Evolutionary conservation across 177 flowering plant genomes (phyloP), one percentile per base, ranked within the genome.

Genomic region (Tripterygium wilfordii): DNA sequence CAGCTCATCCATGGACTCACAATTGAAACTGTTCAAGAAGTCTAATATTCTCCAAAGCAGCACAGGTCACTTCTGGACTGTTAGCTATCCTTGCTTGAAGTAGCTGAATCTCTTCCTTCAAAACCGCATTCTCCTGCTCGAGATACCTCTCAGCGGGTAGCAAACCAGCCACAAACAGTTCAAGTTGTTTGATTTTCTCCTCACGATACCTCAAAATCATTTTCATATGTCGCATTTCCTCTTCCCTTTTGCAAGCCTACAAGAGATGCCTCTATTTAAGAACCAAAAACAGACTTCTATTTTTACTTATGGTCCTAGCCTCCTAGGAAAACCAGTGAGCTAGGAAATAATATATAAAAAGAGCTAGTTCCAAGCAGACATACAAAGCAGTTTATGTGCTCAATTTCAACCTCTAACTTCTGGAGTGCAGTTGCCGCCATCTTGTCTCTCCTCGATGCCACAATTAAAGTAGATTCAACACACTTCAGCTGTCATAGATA

Each of bases 401-500:
- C 82, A 48, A 80, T 67, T 66, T 82, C 94, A 62, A 79, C 79
- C 58, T 85, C 68, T 28, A 80, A 58, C 54, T 61, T 70, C 53
- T 48, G 65, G 19, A 62, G 36, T 29, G 64, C 63, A 36, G 45
- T 50, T 56, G 80, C 86, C 18, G 80, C 72, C 68, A 61, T 54
- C 63, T 82, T 78, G 60, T 85, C 96, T 54, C 91, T 77, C 57
- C 86, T 77, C 36, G 77, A 30, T 13, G 94, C 70, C 56, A 85
- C 82, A 60, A 42, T 53, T 47, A 85, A 59, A 28, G 61, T 61
- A 42, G 70, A 69, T 57, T 77, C 69, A 48, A 74, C 42, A 57
- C 54, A 24, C 57, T 63, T 66, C 51, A 69, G 47, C 89, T 87
- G 76, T 44, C 30, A 61, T 22, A 26, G 16, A 28, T 14, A 14